Percentiles rank a stretch among this genome's conserved stretches.
These are phyloP conservation scores for Boletus insuetus DNA, from an alignment of 768 basidiomycete species.

Conservation along the genomic window DNA sequence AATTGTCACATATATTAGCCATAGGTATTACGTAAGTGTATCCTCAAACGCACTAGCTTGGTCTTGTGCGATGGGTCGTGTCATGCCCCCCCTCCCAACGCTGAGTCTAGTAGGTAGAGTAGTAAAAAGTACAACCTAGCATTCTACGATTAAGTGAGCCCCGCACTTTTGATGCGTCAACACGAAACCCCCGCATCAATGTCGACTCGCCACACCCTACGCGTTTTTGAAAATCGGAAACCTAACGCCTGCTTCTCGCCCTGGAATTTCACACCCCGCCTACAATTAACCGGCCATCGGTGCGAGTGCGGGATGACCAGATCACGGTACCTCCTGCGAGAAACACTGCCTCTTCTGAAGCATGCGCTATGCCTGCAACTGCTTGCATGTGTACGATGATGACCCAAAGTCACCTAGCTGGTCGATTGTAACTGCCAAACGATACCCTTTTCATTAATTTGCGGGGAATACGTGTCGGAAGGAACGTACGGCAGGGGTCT, in stretches of 20 bases:
- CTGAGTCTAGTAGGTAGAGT: background rate
- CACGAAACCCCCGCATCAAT: conserved; percentile 18
- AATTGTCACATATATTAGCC: background rate
- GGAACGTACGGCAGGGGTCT: conserved; percentile 24
- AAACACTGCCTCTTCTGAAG: too few species aligned
- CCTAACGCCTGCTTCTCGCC: conserved; percentile 28
- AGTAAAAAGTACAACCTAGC: background rate
- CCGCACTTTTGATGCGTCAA: conserved; percentile 24
- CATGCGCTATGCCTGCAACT: too few species aligned
- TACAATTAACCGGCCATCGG: background rate
- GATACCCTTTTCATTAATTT: conserved; percentile 27
- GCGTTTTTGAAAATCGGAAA: conserved; percentile 34
- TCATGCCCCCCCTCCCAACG: too few species aligned
- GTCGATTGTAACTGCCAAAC: conserved; percentile 14
- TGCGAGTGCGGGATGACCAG: too few species aligned
- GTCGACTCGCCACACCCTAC: background rate
- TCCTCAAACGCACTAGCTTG: too few species aligned
- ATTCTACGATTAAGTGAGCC: conserved; percentile 8
- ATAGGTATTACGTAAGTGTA: conserved; percentile 20
- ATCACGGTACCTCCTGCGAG: too few species aligned
- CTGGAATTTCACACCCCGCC: conserved; percentile 24
- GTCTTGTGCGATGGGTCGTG: too few species aligned
- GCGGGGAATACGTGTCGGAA: conserved; percentile 14
- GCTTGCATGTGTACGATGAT: background rate
- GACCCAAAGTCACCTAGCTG: conserved; percentile 15